Percentiles rank a stretch among this genome's conserved stretches.
These are phyloP conservation scores for Podaxis sp. DNA, from an alignment of 768 basidiomycete species.

Conservation along the genomic window DNA sequence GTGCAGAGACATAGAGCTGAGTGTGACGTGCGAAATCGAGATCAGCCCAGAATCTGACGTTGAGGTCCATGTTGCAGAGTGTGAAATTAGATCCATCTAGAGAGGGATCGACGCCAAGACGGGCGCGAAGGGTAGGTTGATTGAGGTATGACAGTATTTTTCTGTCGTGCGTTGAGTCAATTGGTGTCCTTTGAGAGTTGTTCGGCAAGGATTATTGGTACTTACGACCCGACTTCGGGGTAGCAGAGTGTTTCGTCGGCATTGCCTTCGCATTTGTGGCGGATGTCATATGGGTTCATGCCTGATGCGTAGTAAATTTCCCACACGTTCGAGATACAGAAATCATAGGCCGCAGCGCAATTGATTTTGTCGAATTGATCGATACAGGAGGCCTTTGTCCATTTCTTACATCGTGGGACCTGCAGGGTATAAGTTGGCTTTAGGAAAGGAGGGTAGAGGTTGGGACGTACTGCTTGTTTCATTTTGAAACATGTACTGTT, in stretches of 20 bases:
- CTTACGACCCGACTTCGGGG: slow-evolving; percentile 27
- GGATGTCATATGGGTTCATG: slow-evolving; percentile 70
- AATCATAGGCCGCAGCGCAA: slow-evolving; percentile 60
- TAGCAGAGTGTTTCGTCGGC: slow-evolving; percentile 55
- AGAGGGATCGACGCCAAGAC: slow-evolving; percentile 62
- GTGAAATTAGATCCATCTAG: slow-evolving; percentile 31
- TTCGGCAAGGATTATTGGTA: slow-evolving; percentile 30
- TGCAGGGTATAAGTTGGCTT: slow-evolving; percentile 21
- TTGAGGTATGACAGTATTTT: slow-evolving; percentile 49
- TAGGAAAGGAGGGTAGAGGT: too few relatives aligned
- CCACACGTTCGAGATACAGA: slow-evolving; percentile 58
- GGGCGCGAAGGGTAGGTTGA: slow-evolving; percentile 47
- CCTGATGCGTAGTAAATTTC: slow-evolving; percentile 25
- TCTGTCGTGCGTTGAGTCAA: too few relatives aligned
- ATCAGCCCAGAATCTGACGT: slow-evolving; percentile 39
- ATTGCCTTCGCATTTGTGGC: slow-evolving; percentile 53
- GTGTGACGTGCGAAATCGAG: slow-evolving; percentile 46
- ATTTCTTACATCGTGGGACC: slow-evolving; percentile 65
- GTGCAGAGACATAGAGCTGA: slow-evolving; percentile 56
- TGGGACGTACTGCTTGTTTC: too few relatives aligned
- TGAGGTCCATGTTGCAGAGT: slow-evolving; percentile 39
- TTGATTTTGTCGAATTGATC: slow-evolving; percentile 63
- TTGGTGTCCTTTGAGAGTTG: slow-evolving; percentile 36
- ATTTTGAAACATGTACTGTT: too few relatives aligned
- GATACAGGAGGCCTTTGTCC: slow-evolving; percentile 55